Base-by-base conservation (phyloP, 2,329 filamentous ascomycete genomes). In the Orbilia ellipsospora region DNA sequence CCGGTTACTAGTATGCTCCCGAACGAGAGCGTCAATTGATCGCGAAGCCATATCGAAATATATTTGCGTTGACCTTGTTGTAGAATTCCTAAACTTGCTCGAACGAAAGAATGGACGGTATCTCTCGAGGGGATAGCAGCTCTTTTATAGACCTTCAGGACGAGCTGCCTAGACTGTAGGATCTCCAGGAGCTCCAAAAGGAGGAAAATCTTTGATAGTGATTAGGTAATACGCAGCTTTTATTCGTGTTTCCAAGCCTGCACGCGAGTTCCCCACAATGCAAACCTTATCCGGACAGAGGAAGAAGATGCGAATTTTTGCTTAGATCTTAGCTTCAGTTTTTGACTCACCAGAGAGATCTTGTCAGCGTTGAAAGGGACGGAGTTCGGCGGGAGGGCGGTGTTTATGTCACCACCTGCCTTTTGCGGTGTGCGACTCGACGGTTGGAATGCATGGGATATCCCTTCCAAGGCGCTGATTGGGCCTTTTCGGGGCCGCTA, bases 1-100 rank as follows among this genome's bases (percentile, higher is more conserved):
- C 60, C 94, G 88, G 20, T 92, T 92, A 51, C 88, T 83, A 45
- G 96, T 84, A 80, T 96, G 97, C 81, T 94, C 89, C 79, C 92
- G 10, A 84, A 85, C 70, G 16, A 74, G 63, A 50, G 63, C 64
- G 28, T 68, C 57, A 28, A 68, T 60, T 13, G 70, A 64, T 36
- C 31, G 50, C 20, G 70, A 36, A 52, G 70, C 57, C 63, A 68
- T 64, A 10, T 3, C 40, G n/a, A 28, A 16, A n/a, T 16, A 10
- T 28, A 12, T 50, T 54, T 45, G 61, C n/a, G 70, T 74, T 74
- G 70, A 68, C 51, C 48, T 36, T 68, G 70, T 74, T 63, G 70
- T 51, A 72, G 16, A 52, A 52, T 68, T 52, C 40, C 13, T 4
- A 52, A 52, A 20, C 26, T 52, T 23, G 20, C 48, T 48, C 18